phyloP scores from a whole-genome alignment of 1,139 yeast genomes.

The Saccharomyces uvarum region DNA sequence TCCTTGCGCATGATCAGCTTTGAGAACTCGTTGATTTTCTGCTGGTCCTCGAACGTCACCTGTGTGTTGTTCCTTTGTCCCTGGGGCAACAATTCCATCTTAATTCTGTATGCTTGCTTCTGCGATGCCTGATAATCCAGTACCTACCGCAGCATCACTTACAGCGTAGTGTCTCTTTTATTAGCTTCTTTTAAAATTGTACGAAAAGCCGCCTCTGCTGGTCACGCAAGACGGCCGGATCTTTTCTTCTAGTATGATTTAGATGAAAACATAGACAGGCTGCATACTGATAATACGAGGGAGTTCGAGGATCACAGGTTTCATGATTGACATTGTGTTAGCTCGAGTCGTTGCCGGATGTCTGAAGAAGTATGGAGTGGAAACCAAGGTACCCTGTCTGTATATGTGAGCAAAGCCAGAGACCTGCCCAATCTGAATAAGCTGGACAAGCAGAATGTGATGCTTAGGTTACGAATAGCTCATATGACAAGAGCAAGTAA shows the following conservation, averaged over 20 bases:
- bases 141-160: background rate
- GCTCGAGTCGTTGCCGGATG: conserved; percentile 8
- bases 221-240: background rate
- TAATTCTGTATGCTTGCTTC: background rate
- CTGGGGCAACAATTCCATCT: conserved; percentile 53
- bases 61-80: conserved; percentile 65
- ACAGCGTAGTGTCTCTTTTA: background rate
- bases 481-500: conserved; percentile 71
- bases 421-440: conserved; percentile 78
- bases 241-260: background rate
- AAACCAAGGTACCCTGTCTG: conserved; percentile 36
- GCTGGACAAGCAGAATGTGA: conserved; percentile 84
- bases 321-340: background rate
- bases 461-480: conserved; percentile 73
- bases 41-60: conserved; percentile 85
- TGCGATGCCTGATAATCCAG: background rate
- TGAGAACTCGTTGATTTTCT: conserved; percentile 80
- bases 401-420: conserved; percentile 44
- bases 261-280: background rate
- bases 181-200: background rate
- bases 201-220: background rate
- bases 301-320: background rate
- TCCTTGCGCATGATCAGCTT: conserved; percentile 68
- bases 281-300: background rate
- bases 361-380: conserved; percentile 23